A percentile compares a stretch with the other conserved stretches of the same genome.
Conservation (phyloP, 306 rosid species). For the Cajanus cajan region DNA sequence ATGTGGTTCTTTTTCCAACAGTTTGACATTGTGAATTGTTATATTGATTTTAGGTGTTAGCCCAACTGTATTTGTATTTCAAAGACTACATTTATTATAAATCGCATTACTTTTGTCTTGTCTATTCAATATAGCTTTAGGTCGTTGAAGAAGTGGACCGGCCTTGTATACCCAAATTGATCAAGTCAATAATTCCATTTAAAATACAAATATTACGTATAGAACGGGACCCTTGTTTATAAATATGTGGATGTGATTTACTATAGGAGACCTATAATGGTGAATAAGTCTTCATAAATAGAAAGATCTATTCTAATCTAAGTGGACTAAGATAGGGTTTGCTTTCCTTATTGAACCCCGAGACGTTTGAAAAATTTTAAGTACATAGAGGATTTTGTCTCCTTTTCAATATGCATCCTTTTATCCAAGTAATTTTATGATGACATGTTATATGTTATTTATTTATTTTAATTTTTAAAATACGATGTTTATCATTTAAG, state of each 20-base stretch:
- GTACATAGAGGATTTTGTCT: neutral
- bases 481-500: neutral
- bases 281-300: neutral
- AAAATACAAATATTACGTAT: neutral
- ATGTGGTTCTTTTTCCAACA: neutral
- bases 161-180: neutral
- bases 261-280: neutral
- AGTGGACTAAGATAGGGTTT: neutral
- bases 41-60: neutral
- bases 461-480: neutral
- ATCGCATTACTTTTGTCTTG: neutral
- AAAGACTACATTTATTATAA: neutral
- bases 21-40: neutral
- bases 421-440: neutral
- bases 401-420: neutral
- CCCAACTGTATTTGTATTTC: neutral
- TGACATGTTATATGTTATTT: neutral
- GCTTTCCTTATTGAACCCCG: neutral
- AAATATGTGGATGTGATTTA: neutral
- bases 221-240: neutral
- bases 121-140: constrained; percentile 9
- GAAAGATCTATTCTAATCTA: neutral
- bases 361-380: neutral
- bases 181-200: constrained; percentile 4
- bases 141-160: constrained; percentile 16